Percentiles rank a stretch among this genome's conserved stretches.
These are phyloP conservation scores for Quercus ilex DNA, from an alignment of 306 rosid genomes.

Conservation along the genomic window DNA sequence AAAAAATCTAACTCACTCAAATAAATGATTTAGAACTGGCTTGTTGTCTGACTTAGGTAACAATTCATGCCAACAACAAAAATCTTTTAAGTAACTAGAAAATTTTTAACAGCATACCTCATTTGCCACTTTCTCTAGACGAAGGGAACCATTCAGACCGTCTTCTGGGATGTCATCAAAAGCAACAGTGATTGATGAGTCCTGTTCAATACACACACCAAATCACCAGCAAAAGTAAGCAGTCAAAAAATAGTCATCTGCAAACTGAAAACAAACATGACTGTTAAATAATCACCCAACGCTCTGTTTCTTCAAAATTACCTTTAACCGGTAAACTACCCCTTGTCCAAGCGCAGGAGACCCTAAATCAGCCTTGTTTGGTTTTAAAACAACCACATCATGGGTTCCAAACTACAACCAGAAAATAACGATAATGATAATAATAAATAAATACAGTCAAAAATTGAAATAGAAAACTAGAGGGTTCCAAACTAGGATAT, in stretches of 20 bases:
- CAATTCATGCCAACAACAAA: not conserved
- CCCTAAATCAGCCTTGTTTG: conserved; percentile 90
- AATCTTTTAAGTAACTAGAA: not conserved
- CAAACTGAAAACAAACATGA: conserved; percentile 8
- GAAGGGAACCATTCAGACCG: conserved; percentile 79
- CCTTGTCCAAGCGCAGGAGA: conserved; percentile 96
- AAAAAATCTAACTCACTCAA: not conserved
- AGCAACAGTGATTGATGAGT: conserved; percentile 89
- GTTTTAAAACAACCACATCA: conserved; percentile 91
- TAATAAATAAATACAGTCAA: not conserved
- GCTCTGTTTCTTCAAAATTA: conserved; percentile 25
- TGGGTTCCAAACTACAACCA: conserved; percentile 76
- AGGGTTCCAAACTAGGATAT: not conserved
- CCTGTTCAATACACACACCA: conserved; percentile 48
- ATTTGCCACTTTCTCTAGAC: conserved; percentile 90
- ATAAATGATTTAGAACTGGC: not conserved
- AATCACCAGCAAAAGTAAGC: conserved; percentile 29
- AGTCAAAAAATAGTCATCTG: conserved; percentile 17
- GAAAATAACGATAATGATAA: not conserved
- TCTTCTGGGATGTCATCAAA: conserved; percentile 98
- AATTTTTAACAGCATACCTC: conserved; percentile 53
- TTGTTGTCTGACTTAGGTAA: not conserved
- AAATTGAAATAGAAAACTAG: not conserved
- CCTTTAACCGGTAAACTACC: conserved; percentile 92
- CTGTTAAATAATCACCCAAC: not conserved